Evolutionary conservation across 257 asterid species (phyloP).

Genomic region (Nicotiana paniculata): DNA sequence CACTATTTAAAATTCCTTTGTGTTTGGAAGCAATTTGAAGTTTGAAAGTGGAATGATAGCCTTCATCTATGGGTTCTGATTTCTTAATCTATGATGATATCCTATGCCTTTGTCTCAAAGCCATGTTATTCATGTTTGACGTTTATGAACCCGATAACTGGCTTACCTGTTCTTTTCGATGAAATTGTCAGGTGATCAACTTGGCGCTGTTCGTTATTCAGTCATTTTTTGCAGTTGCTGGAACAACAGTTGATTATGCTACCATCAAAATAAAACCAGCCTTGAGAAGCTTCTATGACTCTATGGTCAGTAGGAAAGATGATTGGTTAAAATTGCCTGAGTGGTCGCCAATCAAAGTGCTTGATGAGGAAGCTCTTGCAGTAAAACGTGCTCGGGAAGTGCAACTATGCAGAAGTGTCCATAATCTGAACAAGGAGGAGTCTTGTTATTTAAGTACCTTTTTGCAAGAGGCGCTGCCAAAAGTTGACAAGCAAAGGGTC

Average conservation of each 20-base stretch:
- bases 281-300: slow-evolving; percentile 20
- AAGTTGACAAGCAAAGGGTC: background rate
- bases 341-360: slow-evolving; percentile 82
- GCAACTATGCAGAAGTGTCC: slow-evolving; percentile 40
- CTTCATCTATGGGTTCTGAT: background rate
- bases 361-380: slow-evolving; percentile 81
- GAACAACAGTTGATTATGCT: slow-evolving; percentile 74
- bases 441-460: slow-evolving; percentile 23
- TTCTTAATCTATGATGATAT: background rate
- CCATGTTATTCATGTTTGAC: background rate
- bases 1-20: no score
- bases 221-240: slow-evolving; percentile 59
- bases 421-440: slow-evolving; percentile 52
- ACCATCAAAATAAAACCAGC: slow-evolving; percentile 44
- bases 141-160: background rate
- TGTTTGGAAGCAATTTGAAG: no score
- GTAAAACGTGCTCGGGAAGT: slow-evolving; percentile 71
- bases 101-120: background rate
- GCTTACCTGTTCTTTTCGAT: background rate
- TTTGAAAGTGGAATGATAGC: background rate
- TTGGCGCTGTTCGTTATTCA: slow-evolving; percentile 69
- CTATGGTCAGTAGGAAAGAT: slow-evolving; percentile 22
- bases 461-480: background rate
- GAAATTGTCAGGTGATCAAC: slow-evolving; percentile 47
- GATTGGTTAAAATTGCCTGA: slow-evolving; percentile 65